Conservation (phyloP, 2,329 filamentous ascomycete genomes). For the Elsinoe batatas region DNA sequence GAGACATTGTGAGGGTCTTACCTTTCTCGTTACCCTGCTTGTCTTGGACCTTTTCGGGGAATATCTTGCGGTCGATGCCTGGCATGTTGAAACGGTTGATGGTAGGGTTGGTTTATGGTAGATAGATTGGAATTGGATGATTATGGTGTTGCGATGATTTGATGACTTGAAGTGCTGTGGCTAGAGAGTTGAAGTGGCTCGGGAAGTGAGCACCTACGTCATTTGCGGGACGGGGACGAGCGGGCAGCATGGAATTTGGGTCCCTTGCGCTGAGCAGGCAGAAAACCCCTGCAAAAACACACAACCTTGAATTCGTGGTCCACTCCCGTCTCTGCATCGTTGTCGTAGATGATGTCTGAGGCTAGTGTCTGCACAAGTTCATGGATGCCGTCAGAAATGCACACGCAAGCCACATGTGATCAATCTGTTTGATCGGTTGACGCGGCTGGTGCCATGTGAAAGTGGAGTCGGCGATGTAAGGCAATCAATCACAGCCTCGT, state of each 20-base stretch:
- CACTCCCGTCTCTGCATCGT: not conserved
- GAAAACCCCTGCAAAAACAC: too few relatives aligned
- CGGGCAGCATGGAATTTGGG: not conserved
- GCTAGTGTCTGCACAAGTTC: not conserved
- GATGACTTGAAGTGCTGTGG: not conserved
- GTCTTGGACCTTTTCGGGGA: slow-evolving; percentile 16
- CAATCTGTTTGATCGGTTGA: not conserved
- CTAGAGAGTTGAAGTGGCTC: not conserved
- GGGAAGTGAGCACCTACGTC: not conserved
- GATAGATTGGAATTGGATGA: not conserved
- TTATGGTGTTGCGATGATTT: not conserved
- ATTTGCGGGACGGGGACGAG: not conserved
- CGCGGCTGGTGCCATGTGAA: not conserved
- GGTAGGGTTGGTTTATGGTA: not conserved
- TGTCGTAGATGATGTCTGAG: not conserved
- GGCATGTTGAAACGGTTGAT: slow-evolving; percentile 17
- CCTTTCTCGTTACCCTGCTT: slow-evolving; percentile 17
- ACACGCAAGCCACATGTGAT: not conserved
- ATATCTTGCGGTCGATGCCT: slow-evolving; percentile 21
- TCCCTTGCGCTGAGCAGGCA: too few relatives aligned
- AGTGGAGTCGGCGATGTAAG: not conserved
- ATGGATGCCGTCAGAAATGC: not conserved
- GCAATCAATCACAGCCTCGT: slow-evolving; percentile 1
- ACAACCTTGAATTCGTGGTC: too few relatives aligned
- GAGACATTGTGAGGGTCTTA: not conserved